Percentiles rank a stretch among this genome's conserved stretches.
Evolutionary conservation across 371 early-diverging fungal genomes (phyloP).

Genomic region (Entomophthora muscae): DNA sequence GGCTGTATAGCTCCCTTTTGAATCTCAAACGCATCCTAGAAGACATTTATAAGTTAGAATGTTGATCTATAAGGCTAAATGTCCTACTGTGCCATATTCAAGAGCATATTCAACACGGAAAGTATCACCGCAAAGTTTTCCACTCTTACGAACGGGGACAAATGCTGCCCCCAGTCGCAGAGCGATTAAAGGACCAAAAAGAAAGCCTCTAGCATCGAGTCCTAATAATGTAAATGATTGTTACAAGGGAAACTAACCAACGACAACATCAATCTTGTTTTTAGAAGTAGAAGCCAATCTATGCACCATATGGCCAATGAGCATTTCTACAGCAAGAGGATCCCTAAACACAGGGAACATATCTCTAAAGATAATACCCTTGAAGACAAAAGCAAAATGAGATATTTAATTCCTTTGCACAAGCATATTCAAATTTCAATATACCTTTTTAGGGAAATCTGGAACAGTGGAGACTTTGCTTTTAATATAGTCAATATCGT

Average conservation of each 20-base stretch:
- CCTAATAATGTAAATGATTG: conserved; percentile 16
- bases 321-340: conserved; percentile 77
- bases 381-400: no score
- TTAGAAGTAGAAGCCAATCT: conserved; percentile 44
- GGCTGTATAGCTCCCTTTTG: conserved; percentile 59
- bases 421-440: neutral
- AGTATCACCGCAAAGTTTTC: conserved; percentile 81
- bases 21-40: conserved; percentile 81
- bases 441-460: conserved; percentile 40
- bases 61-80: neutral
- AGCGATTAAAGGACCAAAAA: conserved; percentile 79
- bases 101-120: conserved; percentile 59
- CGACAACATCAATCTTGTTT: conserved; percentile 76
- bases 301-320: conserved; percentile 70
- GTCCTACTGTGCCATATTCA: conserved; percentile 81
- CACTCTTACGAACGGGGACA: conserved; percentile 88
- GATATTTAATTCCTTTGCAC: no score
- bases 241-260: conserved; percentile 48
- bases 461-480: conserved; percentile 25
- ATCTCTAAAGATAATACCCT: conserved; percentile 83
- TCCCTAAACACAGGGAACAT: conserved; percentile 93
- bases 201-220: conserved; percentile 82
- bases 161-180: conserved; percentile 76
- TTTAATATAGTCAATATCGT: no score
- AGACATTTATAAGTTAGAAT: neutral